These are phyloP conservation scores for Nicotiana attenuata DNA, from an alignment of 257 asterid species.

Conservation along the genomic window DNA sequence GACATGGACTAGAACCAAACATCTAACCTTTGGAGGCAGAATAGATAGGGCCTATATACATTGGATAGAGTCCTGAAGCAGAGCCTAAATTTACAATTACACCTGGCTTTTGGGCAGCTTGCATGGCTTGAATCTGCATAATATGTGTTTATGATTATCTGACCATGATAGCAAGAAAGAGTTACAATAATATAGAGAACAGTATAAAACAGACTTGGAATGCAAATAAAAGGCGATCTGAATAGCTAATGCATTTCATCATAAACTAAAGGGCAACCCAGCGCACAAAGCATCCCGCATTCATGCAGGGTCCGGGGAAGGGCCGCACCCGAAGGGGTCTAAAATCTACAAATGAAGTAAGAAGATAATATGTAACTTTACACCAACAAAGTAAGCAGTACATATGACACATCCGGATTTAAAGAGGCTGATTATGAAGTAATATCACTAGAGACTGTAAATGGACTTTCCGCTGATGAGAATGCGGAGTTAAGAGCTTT, in stretches of 20 bases:
- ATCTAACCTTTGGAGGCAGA: conserved; percentile 82
- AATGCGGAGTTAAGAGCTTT: background rate
- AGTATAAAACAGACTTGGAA: background rate
- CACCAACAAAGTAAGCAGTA: background rate
- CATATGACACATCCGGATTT: background rate
- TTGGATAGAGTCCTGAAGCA: conserved; percentile 89
- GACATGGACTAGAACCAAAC: conserved; percentile 10
- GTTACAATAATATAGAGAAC: background rate
- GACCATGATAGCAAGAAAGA: background rate
- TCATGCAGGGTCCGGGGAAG: too few species aligned
- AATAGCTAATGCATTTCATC: background rate
- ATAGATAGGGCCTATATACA: conserved; percentile 72
- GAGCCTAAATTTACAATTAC: conserved; percentile 78
- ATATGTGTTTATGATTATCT: conserved; percentile 19
- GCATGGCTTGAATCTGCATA: conserved; percentile 70
- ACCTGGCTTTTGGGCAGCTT: conserved; percentile 66
- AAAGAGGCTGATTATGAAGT: background rate
- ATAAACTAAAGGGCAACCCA: background rate
- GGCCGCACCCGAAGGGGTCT: too few species aligned
- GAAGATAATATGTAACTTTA: background rate
- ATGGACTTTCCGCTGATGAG: background rate
- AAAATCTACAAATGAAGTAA: background rate
- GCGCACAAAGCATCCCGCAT: too few species aligned
- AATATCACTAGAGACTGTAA: conserved; percentile 1
- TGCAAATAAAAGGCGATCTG: background rate